These are phyloP conservation scores for Paramecium caudatum DNA, from an alignment of 73 alveolate genomes.

Conservation along the genomic window DNA sequence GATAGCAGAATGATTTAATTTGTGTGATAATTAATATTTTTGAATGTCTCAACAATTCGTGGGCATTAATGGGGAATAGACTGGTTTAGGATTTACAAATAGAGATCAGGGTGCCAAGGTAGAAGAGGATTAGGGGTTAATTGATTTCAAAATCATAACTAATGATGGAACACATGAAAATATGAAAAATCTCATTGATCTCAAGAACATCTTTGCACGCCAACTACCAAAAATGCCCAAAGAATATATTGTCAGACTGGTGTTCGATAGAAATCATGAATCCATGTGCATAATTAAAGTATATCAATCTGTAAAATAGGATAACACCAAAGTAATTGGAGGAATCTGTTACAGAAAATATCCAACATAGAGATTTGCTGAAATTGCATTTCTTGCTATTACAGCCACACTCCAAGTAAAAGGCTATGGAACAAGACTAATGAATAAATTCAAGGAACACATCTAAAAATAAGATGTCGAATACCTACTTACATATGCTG, in stretches of 20 bases:
- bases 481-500: constrained; percentile 98
- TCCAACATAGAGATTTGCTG: constrained; percentile 90
- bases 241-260: constrained; percentile 94
- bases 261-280: constrained; percentile 95
- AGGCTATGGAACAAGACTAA: constrained; percentile 98
- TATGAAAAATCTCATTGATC: constrained; percentile 83
- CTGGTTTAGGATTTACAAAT: constrained; percentile 76
- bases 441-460: constrained; percentile 95
- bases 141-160: constrained; percentile 72
- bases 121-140: constrained; percentile 75
- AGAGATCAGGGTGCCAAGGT: constrained; percentile 78
- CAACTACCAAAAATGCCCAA: constrained; percentile 99
- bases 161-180: constrained; percentile 72
- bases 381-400: constrained; percentile 97
- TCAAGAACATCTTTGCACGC: constrained; percentile 95
- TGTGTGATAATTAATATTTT: constrained; percentile 26
- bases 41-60: constrained; percentile 46
- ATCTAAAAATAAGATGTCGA: constrained; percentile 88
- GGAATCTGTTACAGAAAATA: constrained; percentile 92
- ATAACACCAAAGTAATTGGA: constrained; percentile 81
- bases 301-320: constrained; percentile 50
- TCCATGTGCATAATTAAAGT: constrained; percentile 89
- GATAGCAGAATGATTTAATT: constrained; percentile 1
- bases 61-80: constrained; percentile 69
- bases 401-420: constrained; percentile 79